Evolutionary conservation across 257 asterid genomes (phyloP), one percentile per base, ranked within the genome.

Genomic region (Nicotiana knightiana): DNA sequence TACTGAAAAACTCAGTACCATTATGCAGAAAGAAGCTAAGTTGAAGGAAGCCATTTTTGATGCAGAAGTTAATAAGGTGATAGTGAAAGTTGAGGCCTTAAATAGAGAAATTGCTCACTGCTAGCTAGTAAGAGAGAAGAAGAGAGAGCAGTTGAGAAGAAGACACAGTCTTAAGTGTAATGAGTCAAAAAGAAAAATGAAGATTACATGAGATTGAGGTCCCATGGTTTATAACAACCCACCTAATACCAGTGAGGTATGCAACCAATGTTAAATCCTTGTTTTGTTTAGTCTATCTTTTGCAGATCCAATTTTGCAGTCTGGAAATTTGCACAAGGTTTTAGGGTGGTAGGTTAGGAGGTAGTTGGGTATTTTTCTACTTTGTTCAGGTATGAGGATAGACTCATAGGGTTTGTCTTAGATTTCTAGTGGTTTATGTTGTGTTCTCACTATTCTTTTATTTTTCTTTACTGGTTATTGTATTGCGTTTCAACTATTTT

Each of bases 1-100:
- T 28, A 87, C 48, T 65, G 88, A 81, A 30, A 88, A 68, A 5
- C 79, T 67, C 81, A 90, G 78, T 24, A 84, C 16, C 24, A 91
- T 68, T 81, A 88, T 54, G 87, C 30, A 86, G 73, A 91, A 68
- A 58, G 68, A 39, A 48, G 84, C 81, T 9, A 83, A 79, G 84
- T 81, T 68, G 26, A 75, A 51, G 80, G 43, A 28, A 75, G 63
- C 10, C 80, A 75, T 75, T 71, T 16, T 43, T 28, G 30, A 28
- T 28, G 30, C 30, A 28, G 1, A 28, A 51, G 80, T 51, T 75
- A 28, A 51, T 51, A 28, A 53, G 58, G 18, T 53, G 58, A 43
- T 37, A 37, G 43, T 48, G 79, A 48, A 73, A 24, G 62, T 73
- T 13, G 79, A 73, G 61, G 24, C 61, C 39, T 73, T 24, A 24